Percentiles rank a stretch among this genome's conserved stretches.
phyloP scores from a whole-genome alignment of 352 stramenopile species.

The Ophiocytium majus region DNA sequence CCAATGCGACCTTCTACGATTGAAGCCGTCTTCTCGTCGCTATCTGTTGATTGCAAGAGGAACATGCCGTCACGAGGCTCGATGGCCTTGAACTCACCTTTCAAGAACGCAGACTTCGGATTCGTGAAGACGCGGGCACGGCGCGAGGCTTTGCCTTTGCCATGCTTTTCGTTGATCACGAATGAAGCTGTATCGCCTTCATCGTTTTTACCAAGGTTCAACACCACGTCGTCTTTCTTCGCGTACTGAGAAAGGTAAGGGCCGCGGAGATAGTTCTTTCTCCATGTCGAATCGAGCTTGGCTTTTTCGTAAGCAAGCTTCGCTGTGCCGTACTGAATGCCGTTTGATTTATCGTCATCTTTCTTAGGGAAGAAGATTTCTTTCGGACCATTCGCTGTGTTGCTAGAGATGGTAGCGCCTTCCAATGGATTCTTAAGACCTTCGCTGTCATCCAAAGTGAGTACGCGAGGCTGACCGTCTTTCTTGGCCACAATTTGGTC shows the following conservation, averaged over 20 bases:
- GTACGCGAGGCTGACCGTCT: constrained; percentile 3
- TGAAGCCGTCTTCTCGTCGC: neutral
- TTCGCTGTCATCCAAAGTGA: neutral
- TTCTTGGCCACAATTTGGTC: neutral
- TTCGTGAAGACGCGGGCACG: neutral
- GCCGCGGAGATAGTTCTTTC: neutral
- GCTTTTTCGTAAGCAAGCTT: neutral
- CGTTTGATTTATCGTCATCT: constrained; percentile 4
- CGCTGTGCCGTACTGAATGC: constrained; percentile 4
- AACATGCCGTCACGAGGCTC: constrained; percentile 12
- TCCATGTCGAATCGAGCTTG: constrained; percentile 11
- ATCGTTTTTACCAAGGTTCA: neutral
- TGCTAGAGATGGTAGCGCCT: neutral
- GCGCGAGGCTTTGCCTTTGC: neutral
- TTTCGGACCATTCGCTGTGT: neutral
- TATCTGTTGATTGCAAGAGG: neutral
- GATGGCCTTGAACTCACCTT: neutral
- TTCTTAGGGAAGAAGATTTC: constrained; percentile 8
- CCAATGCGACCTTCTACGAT: neutral
- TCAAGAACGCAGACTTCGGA: constrained; percentile 4
- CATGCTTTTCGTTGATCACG: neutral
- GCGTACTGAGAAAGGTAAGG: constrained; percentile 13
- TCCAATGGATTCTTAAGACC: neutral
- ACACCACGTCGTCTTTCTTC: neutral
- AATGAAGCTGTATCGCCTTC: neutral